Base-by-base conservation (phyloP, 257 asterid species). In the Solanum rostratum region DNA sequence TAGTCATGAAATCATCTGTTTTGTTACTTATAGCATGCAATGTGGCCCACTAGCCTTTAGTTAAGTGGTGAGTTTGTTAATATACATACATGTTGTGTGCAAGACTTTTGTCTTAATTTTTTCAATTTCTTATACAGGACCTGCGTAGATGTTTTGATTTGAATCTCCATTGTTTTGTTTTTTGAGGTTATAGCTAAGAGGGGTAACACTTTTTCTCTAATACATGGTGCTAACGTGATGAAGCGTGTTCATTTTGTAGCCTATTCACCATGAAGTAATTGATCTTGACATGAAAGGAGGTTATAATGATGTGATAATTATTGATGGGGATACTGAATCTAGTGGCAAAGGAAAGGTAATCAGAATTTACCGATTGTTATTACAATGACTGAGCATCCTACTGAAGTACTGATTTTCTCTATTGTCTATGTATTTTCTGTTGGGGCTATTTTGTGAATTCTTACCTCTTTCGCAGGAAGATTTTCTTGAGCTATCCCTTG, bases 261-360 rank as follows among this genome's bases (percentile, higher is more conserved):
- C 86, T 79, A 81, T 85, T 84, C 85, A 55, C 87, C 93, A 85
- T 63, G 97, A 91, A 88, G 86, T 92, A 87, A 92, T 94, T 81
- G 97, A 96, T 84, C 90, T 92, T 63, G 97, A 95, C 80, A 66
- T 87, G 89, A 93, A 93, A 65, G 98, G 91, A 19, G 95, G 90
- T 69, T 78, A 78, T 82, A 86, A 79, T 81, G 93, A 89, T 76
- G 86, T 86, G 62, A 66, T 89, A 85, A 59, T 88, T 62, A 84
- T 86, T 49, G 90, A 91, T 78, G 59, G 65, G 82, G 89, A 89
- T 80, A 87, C 85, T 82, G 91, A 82, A 41, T 79, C 88, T 80
- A 85, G 74, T 83, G 87, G 89, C 85, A 92, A 92, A 85, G 97
- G 92, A 86, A 95, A 96, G 98, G 98, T 94, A 91, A 85, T 53